Evolutionary conservation across 2,329 filamentous ascomycete genomes (phyloP).

Genomic region (Cordyceps cicadae): DNA sequence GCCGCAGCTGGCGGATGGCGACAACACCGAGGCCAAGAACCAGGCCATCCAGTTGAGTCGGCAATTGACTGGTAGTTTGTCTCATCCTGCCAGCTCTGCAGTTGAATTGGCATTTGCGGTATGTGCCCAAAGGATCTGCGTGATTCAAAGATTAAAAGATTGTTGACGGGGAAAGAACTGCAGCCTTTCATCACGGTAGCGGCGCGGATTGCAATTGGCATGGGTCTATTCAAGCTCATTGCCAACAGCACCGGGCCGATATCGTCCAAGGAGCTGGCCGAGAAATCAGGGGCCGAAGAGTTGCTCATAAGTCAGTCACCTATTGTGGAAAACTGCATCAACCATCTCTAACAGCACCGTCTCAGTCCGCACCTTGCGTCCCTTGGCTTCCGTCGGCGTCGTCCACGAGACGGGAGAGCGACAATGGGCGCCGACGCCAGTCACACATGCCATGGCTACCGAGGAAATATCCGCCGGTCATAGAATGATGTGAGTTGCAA

Average conservation of each 20-base stretch:
- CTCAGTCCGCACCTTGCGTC: neutral
- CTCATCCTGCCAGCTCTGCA: neutral
- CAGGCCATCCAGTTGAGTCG: neutral
- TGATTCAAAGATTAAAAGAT: neutral
- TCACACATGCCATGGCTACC: constrained; percentile 9
- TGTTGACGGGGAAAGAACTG: neutral
- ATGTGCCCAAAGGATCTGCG: neutral
- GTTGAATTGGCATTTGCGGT: constrained; percentile 2
- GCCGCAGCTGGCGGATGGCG: neutral
- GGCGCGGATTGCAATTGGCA: constrained; percentile 2
- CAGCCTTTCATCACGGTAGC: constrained; percentile 6
- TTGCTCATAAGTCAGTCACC: neutral
- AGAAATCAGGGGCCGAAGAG: constrained; percentile 6
- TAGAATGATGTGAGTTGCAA: constrained; percentile 5
- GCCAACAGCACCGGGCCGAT: neutral
- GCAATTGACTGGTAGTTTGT: neutral
- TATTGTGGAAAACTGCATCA: too few species aligned
- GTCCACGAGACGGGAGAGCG: constrained; percentile 1
- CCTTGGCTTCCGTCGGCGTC: neutral
- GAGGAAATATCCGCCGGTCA: constrained; percentile 1
- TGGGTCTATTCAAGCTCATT: constrained; percentile 6
- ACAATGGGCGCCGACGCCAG: neutral
- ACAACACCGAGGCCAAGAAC: neutral
- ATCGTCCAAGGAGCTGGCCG: neutral
- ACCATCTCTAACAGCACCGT: too few species aligned